Percentiles rank a stretch among this genome's conserved stretches.
phyloP scores from a whole-genome alignment of 352 stramenopile genomes.

The Phytophthora melonis region DNA sequence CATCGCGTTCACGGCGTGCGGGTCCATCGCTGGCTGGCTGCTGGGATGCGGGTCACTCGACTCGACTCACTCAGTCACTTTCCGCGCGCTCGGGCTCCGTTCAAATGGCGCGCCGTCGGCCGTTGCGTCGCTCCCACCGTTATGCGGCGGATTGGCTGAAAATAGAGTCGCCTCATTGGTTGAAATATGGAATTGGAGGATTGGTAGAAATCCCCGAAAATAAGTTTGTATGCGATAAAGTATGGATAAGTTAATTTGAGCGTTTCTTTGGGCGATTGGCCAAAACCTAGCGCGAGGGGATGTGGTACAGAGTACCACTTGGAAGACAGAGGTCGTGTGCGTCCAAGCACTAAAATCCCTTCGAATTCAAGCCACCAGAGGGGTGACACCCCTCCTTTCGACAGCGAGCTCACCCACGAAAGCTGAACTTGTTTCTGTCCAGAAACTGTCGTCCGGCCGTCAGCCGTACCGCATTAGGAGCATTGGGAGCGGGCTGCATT shows the following conservation, averaged over 20 bases:
- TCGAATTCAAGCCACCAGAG: too few species aligned
- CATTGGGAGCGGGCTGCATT: slow-evolving; percentile 12
- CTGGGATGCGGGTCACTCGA: slow-evolving; percentile 6
- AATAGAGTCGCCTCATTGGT: neutral
- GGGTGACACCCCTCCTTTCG: neutral
- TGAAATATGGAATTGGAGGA: too few species aligned
- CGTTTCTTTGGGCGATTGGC: slow-evolving; percentile 21
- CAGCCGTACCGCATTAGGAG: neutral
- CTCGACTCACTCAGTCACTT: slow-evolving; percentile 15
- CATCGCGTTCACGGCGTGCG: slow-evolving; percentile 73
- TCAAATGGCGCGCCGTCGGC: slow-evolving; percentile 37
- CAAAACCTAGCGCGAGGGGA: too few species aligned
- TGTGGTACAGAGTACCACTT: neutral
- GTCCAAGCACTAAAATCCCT: neutral
- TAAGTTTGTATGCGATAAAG: neutral
- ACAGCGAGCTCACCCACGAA: neutral
- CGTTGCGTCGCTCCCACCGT: slow-evolving; percentile 29
- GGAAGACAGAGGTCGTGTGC: neutral
- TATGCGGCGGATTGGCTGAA: slow-evolving; percentile 17
- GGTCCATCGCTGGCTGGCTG: slow-evolving; percentile 51
- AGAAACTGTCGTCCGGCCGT: slow-evolving; percentile 25
- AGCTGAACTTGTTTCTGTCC: slow-evolving; percentile 27
- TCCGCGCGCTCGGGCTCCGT: slow-evolving; percentile 38
- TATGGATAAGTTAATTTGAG: neutral
- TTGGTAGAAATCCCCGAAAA: neutral